These are phyloP conservation scores for Aspergillus quadricinctus DNA, from an alignment of 2,329 filamentous ascomycete genomes.

Conservation along the genomic window DNA sequence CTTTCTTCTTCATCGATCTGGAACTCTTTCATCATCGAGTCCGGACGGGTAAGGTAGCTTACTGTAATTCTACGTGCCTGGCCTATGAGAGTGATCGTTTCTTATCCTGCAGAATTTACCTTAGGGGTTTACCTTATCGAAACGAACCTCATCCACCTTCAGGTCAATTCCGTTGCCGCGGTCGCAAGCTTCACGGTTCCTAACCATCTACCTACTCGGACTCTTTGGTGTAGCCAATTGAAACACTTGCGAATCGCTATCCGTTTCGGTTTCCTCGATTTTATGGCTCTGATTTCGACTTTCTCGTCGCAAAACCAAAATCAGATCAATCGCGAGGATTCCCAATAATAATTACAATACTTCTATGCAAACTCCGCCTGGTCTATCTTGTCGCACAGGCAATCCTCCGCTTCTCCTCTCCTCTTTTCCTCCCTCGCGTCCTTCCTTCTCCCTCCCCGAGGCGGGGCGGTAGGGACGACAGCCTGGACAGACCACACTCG, in stretches of 20 bases:
- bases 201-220: not conserved
- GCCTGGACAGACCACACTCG: not conserved
- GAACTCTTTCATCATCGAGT: not conserved
- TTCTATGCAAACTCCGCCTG: not conserved
- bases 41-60: not conserved
- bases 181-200: not conserved
- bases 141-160: not conserved
- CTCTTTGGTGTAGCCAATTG: not conserved
- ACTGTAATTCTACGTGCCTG: not conserved
- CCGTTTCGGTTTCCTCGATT: not conserved
- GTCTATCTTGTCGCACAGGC: not conserved
- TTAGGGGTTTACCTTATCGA: not conserved
- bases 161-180: not conserved
- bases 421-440: conserved; percentile 1
- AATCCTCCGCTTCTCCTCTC: not conserved
- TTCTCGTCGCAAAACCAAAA: not conserved
- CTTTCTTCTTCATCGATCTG: not conserved
- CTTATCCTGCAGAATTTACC: too few relatives aligned
- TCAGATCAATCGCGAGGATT: not conserved
- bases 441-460: conserved; percentile 6
- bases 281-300: not conserved
- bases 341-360: not conserved
- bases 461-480: conserved; percentile 14
- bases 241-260: not conserved
- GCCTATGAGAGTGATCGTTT: not conserved